Evolutionary conservation across 108 stramenopile genomes (phyloP).

Genomic region (Nitzschia palea): DNA sequence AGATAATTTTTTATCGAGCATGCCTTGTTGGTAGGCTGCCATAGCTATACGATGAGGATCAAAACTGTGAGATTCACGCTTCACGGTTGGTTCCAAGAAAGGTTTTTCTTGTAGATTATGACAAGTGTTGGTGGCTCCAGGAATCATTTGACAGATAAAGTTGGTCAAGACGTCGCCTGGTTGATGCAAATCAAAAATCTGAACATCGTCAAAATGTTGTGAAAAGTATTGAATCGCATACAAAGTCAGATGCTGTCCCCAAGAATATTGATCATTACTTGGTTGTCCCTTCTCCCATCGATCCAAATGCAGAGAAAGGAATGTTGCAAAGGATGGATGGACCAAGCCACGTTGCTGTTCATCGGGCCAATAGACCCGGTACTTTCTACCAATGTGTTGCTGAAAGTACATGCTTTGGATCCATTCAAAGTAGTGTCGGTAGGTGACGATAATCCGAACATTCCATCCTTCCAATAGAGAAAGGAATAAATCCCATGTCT

Average conservation of each 20-base stretch:
- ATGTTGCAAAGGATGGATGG: slow-evolving; percentile 10
- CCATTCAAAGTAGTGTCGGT: slow-evolving; percentile 30
- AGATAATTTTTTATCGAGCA: not conserved
- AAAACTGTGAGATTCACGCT: slow-evolving; percentile 10
- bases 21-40: slow-evolving; percentile 8
- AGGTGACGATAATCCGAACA: slow-evolving; percentile 21
- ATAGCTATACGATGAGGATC: slow-evolving; percentile 15
- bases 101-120: not conserved
- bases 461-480: slow-evolving; percentile 22
- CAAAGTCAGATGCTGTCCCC: slow-evolving; percentile 16
- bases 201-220: slow-evolving; percentile 20
- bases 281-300: slow-evolving; percentile 7
- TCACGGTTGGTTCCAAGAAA: not conserved
- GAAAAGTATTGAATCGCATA: slow-evolving; percentile 18
- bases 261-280: slow-evolving; percentile 19
- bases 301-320: slow-evolving; percentile 12
- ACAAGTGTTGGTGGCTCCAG: slow-evolving; percentile 14
- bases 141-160: slow-evolving; percentile 27
- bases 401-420: slow-evolving; percentile 29
- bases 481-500: slow-evolving; percentile 17
- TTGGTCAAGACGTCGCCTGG: slow-evolving; percentile 11
- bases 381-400: slow-evolving; percentile 6
- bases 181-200: slow-evolving; percentile 21
- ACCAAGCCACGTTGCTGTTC: slow-evolving; percentile 9
- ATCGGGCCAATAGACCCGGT: slow-evolving; percentile 9